Conservation (phyloP, 371 early-diverging fungal genomes). For the Syncephalastrum monosporum region DNA sequence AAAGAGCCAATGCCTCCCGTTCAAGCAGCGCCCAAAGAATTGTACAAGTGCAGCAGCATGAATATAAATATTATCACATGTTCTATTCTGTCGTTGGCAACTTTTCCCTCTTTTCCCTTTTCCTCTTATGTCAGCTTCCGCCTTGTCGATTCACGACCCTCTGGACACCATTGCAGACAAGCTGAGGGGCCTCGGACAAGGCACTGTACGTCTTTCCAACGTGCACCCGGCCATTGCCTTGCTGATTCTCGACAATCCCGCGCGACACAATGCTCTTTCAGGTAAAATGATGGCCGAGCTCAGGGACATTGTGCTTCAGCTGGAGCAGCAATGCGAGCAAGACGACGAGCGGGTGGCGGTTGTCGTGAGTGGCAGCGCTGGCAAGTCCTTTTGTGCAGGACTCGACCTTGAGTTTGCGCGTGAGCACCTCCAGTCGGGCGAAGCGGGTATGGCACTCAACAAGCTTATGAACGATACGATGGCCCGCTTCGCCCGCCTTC, state of each 20-base stretch:
- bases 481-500: constrained; percentile 53
- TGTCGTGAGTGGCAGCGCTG: constrained; percentile 52
- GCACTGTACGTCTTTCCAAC: constrained; percentile 35
- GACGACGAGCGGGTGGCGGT: constrained; percentile 40
- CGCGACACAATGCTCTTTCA: constrained; percentile 63
- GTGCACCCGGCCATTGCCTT: constrained; percentile 50
- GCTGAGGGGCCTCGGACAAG: constrained; percentile 27
- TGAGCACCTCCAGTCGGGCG: constrained; percentile 41
- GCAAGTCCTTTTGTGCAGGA: constrained; percentile 64
- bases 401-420: constrained; percentile 57
- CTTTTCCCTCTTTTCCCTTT: background rate
- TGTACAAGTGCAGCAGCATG: too few species aligned
- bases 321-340: constrained; percentile 19
- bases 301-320: constrained; percentile 47
- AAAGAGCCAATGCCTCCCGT: too few species aligned
- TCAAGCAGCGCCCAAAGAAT: too few species aligned
- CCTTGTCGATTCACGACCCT: constrained; percentile 1
- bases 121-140: background rate
- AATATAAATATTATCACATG: too few species aligned
- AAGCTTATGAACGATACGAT: constrained; percentile 63
- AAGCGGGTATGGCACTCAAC: constrained; percentile 48
- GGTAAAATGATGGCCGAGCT: constrained; percentile 75
- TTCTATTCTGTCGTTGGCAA: too few species aligned
- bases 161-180: constrained; percentile 6
- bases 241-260: constrained; percentile 51